Percentiles rank a stretch among this genome's conserved stretches.
Conservation (phyloP, 192 early-diverging fungal species). For the Globomyces pollinis-pini region DNA sequence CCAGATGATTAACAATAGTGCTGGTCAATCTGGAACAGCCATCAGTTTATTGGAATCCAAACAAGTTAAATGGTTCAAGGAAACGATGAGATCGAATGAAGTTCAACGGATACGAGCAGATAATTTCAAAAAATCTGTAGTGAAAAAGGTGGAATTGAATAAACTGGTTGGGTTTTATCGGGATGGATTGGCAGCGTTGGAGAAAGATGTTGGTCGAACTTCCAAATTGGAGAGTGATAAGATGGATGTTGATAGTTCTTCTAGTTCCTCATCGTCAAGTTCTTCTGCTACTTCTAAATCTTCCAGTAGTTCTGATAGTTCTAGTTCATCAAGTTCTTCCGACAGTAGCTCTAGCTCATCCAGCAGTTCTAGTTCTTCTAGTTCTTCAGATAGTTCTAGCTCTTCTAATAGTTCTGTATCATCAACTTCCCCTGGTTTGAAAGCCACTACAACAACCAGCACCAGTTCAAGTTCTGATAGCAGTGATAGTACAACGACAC, state of each 20-base stretch:
- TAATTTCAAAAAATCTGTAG: background rate
- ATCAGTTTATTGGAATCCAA: slow-evolving; percentile 28
- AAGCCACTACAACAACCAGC: too few species aligned
- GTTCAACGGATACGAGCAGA: background rate
- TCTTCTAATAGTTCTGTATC: background rate
- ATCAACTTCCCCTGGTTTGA: too few species aligned
- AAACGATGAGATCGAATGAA: background rate
- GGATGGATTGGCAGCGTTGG: background rate
- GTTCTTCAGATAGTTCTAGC: background rate
- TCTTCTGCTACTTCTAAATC: background rate
- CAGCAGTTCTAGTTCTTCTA: background rate
- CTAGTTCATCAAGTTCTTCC: background rate
- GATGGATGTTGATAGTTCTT: background rate
- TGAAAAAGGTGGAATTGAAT: background rate
- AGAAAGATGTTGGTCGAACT: background rate
- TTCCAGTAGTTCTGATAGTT: background rate
- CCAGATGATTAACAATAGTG: too few species aligned
- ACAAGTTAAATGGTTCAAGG: slow-evolving; percentile 39
- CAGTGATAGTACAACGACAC: too few species aligned
- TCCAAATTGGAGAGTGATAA: background rate
- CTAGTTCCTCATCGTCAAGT: background rate
- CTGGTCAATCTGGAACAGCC: slow-evolving; percentile 66
- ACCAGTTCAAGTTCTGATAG: too few species aligned
- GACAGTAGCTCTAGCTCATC: background rate
- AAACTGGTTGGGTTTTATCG: background rate